Evolutionary conservation across 2,329 filamentous ascomycete species (phyloP).

Genomic region (Stagonosporopsis vannaccii): DNA sequence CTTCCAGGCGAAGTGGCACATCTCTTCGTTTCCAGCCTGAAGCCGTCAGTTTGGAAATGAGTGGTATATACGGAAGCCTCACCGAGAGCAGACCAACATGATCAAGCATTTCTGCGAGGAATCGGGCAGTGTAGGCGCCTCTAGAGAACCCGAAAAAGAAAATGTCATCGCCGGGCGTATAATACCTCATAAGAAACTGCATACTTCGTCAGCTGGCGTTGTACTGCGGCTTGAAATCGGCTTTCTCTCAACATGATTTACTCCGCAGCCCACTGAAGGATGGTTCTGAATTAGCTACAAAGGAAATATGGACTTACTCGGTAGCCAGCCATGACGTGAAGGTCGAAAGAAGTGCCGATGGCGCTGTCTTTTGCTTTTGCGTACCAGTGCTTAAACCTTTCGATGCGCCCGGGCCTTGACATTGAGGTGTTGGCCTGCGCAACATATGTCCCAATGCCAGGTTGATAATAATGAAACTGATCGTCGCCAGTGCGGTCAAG

Average conservation of each 20-base stretch:
- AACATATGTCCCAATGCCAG: conserved; percentile 76
- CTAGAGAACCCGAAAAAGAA: conserved; percentile 60
- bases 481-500: conserved; percentile 68
- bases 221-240: not conserved
- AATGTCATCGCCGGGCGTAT: conserved; percentile 56
- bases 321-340: conserved; percentile 85
- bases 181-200: conserved; percentile 59
- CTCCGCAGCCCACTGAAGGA: too few relatives aligned
- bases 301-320: conserved; percentile 63
- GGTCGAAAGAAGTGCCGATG: conserved; percentile 74
- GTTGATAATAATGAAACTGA: conserved; percentile 57
- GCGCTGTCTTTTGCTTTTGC: conserved; percentile 79
- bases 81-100: conserved; percentile 76
- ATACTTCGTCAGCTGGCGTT: not conserved
- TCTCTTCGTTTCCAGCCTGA: conserved; percentile 79
- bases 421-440: conserved; percentile 59
- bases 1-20: conserved; percentile 85
- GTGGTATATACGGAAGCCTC: conserved; percentile 5
- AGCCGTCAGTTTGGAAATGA: not conserved
- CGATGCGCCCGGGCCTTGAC: conserved; percentile 63
- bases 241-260: too few relatives aligned
- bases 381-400: conserved; percentile 71
- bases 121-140: conserved; percentile 60
- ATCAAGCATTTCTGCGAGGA: conserved; percentile 80
- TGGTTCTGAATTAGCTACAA: too few relatives aligned